These are phyloP conservation scores for Platismatia glauca DNA, from an alignment of 495 filamentous ascomycete species.

Conservation along the genomic window DNA sequence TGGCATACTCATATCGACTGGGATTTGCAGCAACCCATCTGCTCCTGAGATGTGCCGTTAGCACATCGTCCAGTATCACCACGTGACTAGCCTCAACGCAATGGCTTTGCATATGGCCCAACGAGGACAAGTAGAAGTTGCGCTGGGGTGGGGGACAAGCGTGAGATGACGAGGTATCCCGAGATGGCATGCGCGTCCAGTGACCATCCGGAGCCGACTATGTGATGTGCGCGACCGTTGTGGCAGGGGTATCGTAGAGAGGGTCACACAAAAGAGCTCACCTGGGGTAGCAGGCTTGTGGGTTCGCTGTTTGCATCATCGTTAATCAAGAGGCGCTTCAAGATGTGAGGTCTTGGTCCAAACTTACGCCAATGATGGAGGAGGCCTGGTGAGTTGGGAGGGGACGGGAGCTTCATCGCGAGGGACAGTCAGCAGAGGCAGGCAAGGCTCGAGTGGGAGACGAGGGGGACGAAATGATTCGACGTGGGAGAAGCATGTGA, in stretches of 20 bases:
- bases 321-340: slow-evolving; percentile 2
- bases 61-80: not conserved
- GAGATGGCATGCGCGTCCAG: slow-evolving; percentile 9
- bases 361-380: slow-evolving; percentile 15
- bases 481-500: slow-evolving; percentile 14
- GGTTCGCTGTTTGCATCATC: not conserved
- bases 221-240: not conserved
- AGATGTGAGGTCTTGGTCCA: slow-evolving; percentile 8
- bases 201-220: not conserved
- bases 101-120: not conserved
- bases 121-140: not conserved
- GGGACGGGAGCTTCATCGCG: slow-evolving; percentile 13
- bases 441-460: slow-evolving; percentile 9
- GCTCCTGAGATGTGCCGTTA: slow-evolving; percentile 21
- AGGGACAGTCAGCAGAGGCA: slow-evolving; percentile 16
- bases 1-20: slow-evolving; percentile 56
- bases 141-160: not conserved
- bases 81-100: not conserved
- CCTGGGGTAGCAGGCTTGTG: slow-evolving; percentile 10
- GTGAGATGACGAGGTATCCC: not conserved
- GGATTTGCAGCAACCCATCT: slow-evolving; percentile 51
- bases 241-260: slow-evolving; percentile 4
- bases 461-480: slow-evolving; percentile 11
- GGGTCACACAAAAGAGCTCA: slow-evolving; percentile 9
- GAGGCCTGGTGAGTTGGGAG: slow-evolving; percentile 7